Percentiles rank a stretch among this genome's conserved stretches.
Evolutionary conservation across 1,284 basidiomycete species (phyloP).

Genomic region (Ceratobasidium sp.): DNA sequence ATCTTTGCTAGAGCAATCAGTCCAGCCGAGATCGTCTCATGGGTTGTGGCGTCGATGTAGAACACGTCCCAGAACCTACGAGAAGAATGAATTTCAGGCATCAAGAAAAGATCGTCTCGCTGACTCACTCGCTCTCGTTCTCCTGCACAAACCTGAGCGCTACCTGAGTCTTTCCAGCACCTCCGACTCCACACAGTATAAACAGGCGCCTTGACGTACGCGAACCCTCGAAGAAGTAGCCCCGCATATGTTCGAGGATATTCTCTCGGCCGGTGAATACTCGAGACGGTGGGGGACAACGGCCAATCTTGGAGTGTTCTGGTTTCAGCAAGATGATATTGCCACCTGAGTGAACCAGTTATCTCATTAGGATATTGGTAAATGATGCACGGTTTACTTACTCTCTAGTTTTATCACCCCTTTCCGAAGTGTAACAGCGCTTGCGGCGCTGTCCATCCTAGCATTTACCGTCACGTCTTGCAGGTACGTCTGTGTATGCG

Average conservation of each 20-base stretch:
- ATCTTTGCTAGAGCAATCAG: not conserved
- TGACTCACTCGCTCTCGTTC: not conserved
- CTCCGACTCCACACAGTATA: slow-evolving; percentile 23
- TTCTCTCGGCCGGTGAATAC: slow-evolving; percentile 7
- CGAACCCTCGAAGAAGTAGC: not conserved
- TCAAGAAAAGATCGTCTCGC: not conserved
- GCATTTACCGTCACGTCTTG: not conserved
- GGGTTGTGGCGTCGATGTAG: slow-evolving; percentile 25
- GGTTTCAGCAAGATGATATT: no score
- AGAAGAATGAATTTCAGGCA: no score
- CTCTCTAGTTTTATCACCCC: no score
- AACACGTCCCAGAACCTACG: slow-evolving; percentile 12
- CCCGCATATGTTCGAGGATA: not conserved
- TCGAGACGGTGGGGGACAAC: slow-evolving; percentile 7
- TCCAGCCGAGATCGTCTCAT: not conserved
- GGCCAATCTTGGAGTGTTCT: no score
- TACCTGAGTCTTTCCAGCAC: slow-evolving; percentile 6
- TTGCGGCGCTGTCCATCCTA: no score
- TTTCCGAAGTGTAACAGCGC: no score
- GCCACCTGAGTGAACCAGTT: no score
- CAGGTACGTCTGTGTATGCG: slow-evolving; percentile 12
- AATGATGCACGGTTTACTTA: no score
- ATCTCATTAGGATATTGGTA: no score
- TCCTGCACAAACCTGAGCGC: slow-evolving; percentile 12
- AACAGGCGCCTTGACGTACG: not conserved